phyloP scores from a whole-genome alignment of 345 rosid genomes.

The Punica granatum region DNA sequence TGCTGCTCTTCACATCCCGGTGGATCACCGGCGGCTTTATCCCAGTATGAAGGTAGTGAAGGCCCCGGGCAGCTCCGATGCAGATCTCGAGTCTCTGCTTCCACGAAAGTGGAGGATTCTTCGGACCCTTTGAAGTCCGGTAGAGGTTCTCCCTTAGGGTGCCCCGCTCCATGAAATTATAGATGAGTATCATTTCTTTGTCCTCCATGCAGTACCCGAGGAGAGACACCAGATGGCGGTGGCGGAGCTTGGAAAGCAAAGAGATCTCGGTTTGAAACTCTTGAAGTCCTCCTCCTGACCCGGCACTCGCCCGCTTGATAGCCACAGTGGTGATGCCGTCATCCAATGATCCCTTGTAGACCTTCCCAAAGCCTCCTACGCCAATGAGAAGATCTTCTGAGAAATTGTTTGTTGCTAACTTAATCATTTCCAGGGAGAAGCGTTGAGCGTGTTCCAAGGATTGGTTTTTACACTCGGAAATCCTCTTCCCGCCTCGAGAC shows the following conservation, averaged over 20 bases:
- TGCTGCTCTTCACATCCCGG: constrained; percentile 19
- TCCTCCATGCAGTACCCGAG: constrained; percentile 31
- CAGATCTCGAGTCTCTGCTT: constrained; percentile 32
- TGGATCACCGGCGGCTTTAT: constrained; percentile 18
- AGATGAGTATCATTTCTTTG: constrained; percentile 36
- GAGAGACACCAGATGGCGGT: constrained; percentile 29
- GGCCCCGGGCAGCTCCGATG: constrained; percentile 30
- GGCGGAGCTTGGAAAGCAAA: constrained; percentile 34
- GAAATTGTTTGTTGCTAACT: constrained; percentile 22
- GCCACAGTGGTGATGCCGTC: constrained; percentile 23
- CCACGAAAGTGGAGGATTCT: constrained; percentile 25
- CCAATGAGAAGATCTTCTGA: constrained; percentile 22
- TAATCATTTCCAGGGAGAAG: constrained; percentile 27
- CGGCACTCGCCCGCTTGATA: constrained; percentile 28
- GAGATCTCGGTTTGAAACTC: constrained; percentile 37
- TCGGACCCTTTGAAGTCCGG: background rate
- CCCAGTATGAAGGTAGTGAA: constrained; percentile 26
- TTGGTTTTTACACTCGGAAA: background rate
- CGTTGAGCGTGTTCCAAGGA: background rate
- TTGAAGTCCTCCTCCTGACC: constrained; percentile 26
- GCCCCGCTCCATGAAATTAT: constrained; percentile 25
- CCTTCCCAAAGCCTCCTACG: constrained; percentile 31
- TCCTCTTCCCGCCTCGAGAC: background rate
- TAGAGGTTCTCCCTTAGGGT: constrained; percentile 22
- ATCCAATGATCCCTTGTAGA: constrained; percentile 26